Base-by-base conservation (phyloP, 225 moss, liverwort and hornwort species). In the Takakia lepidozioides region DNA sequence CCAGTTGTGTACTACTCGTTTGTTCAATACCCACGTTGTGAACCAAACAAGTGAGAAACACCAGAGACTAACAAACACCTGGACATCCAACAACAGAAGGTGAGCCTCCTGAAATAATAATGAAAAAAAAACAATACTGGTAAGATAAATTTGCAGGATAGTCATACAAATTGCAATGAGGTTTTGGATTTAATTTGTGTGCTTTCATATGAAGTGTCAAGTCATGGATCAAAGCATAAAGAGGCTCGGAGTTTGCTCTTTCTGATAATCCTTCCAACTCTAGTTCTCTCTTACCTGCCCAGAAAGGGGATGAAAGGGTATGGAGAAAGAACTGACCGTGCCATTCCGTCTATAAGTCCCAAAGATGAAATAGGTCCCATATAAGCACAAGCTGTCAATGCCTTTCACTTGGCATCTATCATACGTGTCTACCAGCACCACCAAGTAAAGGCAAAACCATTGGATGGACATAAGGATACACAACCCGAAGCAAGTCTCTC, bases 11-110 rank as follows among this genome's bases (percentile, higher is more conserved):
- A 76, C 57, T 52, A 68, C 70, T 38, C 75, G 78, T 51, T 78
- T 78, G 53, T 65, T 73, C 56, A 76, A 27, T 27, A 86, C 78
- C 58, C 79, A 58, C 13, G 54, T 29, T 54, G 70, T 54, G 49
- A 73, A 86, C 86, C 86, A 82, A 1, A 86, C 44, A 20, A 58
- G 45, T 46, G 82, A 62, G 23, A 86, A 5, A 61, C 86, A 82
- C 82, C 86, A 86, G 10, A 86, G 25, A 2, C 57, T 37, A 15
- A 86, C 79, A 43, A 79, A 86, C 11, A 86, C 79, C 86, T 82
- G 73, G 39, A 18, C 8, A 45, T 21, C 5, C 22, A 42, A 25
- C 11, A 24, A 27, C 3, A 49, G n/a, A n/a, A n/a, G n/a, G n/a
- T n/a, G n/a, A n/a, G n/a, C n/a, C n/a, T n/a, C n/a, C n/a, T n/a